Conservation (phyloP, 2,329 filamentous ascomycete species). For the Microcyclosporella mali region DNA sequence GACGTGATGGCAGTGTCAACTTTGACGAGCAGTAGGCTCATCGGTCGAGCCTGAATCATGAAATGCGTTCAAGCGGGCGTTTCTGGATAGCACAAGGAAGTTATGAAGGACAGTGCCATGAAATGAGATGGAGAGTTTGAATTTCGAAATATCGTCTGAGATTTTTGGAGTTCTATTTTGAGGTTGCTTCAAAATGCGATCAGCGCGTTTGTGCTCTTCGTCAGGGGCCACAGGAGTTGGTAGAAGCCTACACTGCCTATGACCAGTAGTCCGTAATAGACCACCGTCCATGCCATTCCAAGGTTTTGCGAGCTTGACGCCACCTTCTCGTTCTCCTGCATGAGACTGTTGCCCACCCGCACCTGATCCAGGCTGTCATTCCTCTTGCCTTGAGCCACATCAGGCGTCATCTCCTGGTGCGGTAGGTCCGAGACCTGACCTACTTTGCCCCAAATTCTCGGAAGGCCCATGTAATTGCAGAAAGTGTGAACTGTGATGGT, state of each 20-base stretch:
- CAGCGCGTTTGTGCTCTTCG: constrained; percentile 54
- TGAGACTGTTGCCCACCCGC: constrained; percentile 14
- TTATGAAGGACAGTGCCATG: not conserved
- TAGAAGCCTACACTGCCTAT: constrained; percentile 68
- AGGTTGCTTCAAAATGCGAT: constrained; percentile 17
- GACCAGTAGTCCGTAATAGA: constrained; percentile 73
- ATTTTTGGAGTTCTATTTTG: not conserved
- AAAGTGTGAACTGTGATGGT: constrained; percentile 75
- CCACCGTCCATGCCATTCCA: constrained; percentile 59
- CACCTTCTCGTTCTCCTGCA: constrained; percentile 33
- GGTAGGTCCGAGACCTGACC: constrained; percentile 43
- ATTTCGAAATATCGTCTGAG: not conserved
- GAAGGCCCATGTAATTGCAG: constrained; percentile 88
- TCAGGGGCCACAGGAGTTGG: constrained; percentile 63
- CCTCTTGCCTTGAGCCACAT: constrained; percentile 27
- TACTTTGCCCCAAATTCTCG: constrained; percentile 75
- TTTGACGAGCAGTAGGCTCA: constrained; percentile 13
- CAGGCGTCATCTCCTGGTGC: constrained; percentile 20
- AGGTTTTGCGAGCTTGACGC: constrained; percentile 28
- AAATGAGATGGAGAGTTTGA: not conserved
- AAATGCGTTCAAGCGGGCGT: not conserved
- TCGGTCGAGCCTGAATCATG: not conserved
- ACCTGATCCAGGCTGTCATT: constrained; percentile 17
- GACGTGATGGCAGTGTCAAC: constrained; percentile 17
- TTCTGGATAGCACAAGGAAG: no score